These are phyloP conservation scores for Comarum palustre DNA, from an alignment of 306 rosid genomes.

Conservation along the genomic window DNA sequence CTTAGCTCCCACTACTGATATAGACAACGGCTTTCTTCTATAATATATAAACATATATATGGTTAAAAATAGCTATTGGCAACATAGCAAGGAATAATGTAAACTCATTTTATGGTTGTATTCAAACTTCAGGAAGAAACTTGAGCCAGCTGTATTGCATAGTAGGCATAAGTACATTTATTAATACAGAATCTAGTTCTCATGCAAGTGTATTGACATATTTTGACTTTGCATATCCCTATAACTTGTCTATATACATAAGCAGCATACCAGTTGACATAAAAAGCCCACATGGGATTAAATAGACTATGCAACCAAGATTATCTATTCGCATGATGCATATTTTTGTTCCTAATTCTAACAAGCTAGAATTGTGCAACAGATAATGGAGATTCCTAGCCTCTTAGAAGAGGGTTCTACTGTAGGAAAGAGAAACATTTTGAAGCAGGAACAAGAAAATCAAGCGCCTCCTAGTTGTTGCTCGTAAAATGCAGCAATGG, in stretches of 20 bases:
- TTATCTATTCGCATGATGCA: not conserved
- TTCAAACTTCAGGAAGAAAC: not conserved
- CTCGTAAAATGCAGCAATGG: slow-evolving; percentile 34
- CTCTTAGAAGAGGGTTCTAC: slow-evolving; percentile 84
- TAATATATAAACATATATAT: too few relatives aligned
- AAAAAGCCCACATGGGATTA: not conserved
- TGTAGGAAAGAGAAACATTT: slow-evolving; percentile 51
- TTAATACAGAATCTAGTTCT: not conserved
- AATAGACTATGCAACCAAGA: not conserved
- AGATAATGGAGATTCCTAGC: slow-evolving; percentile 93
- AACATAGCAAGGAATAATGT: too few relatives aligned
- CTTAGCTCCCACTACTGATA: not conserved
- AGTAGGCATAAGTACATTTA: not conserved
- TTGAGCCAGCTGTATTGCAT: not conserved
- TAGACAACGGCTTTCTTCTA: not conserved
- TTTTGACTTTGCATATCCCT: not conserved
- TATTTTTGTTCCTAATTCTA: slow-evolving; percentile 12
- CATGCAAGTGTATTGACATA: not conserved
- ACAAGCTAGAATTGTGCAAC: slow-evolving; percentile 25
- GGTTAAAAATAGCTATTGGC: not conserved
- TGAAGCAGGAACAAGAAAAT: slow-evolving; percentile 59
- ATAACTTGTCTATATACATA: not conserved
- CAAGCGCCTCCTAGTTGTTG: slow-evolving; percentile 59
- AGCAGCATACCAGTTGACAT: not conserved
- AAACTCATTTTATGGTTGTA: not conserved